phyloP scores from a whole-genome alignment of 2,329 filamentous ascomycete genomes.

The Epicoccum nigrum region DNA sequence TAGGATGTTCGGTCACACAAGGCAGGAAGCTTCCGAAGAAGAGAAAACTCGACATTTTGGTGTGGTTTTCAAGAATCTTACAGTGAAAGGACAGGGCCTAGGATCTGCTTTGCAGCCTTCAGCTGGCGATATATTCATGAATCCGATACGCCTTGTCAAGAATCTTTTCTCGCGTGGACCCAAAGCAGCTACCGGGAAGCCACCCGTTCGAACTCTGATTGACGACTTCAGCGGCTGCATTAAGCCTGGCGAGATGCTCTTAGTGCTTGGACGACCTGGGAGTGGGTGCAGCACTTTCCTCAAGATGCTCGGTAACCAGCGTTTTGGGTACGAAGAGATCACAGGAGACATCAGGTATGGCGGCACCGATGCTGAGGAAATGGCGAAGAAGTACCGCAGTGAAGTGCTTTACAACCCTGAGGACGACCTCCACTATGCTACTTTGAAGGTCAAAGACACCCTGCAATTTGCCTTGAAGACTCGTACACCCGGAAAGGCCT shows the following conservation, averaged over 20 bases:
- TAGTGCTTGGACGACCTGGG: constrained; percentile 72
- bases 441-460: constrained; percentile 77
- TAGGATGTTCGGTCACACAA: constrained; percentile 70
- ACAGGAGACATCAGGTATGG: constrained; percentile 62
- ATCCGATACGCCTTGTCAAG: constrained; percentile 60
- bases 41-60: constrained; percentile 73
- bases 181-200: constrained; percentile 52
- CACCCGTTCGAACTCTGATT: constrained; percentile 68
- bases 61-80: constrained; percentile 69
- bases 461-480: constrained; percentile 74
- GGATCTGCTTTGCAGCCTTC: constrained; percentile 68
- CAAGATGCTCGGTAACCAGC: constrained; percentile 70
- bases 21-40: constrained; percentile 70
- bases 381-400: constrained; percentile 66
- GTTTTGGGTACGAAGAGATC: constrained; percentile 64
- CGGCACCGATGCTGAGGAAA: constrained; percentile 59
- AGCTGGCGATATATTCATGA: constrained; percentile 65
- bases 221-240: constrained; percentile 71
- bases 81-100: constrained; percentile 65
- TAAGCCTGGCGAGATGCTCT: constrained; percentile 73
- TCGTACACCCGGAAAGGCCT: constrained; percentile 67
- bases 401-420: constrained; percentile 78
- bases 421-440: constrained; percentile 76
- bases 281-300: constrained; percentile 74
- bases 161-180: constrained; percentile 57